Percentiles rank a stretch among this genome's conserved stretches.
Evolutionary conservation across 2,329 filamentous ascomycete species (phyloP).

Genomic region (Colletotrichum higginsianum): DNA sequence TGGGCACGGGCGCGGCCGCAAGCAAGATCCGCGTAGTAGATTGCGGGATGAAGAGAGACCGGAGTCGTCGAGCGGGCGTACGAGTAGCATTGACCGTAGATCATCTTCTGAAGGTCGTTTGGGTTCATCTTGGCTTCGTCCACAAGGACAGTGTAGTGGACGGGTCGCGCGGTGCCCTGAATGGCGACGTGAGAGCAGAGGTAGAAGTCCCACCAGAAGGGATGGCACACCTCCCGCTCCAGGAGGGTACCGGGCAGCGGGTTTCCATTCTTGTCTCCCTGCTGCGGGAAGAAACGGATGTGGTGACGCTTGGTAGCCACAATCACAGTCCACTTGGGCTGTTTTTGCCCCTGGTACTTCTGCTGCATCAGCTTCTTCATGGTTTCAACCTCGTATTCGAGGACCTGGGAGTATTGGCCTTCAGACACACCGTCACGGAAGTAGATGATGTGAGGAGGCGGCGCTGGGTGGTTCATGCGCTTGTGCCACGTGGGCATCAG

Average conservation of each 20-base stretch:
- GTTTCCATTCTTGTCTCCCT: slow-evolving; percentile 83
- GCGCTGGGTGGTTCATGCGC: slow-evolving; percentile 57
- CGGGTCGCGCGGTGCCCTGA: slow-evolving; percentile 92
- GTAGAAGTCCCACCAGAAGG: slow-evolving; percentile 91
- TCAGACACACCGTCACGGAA: slow-evolving; percentile 94
- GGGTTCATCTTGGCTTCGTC: slow-evolving; percentile 82
- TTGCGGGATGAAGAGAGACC: slow-evolving; percentile 88
- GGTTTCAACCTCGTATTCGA: slow-evolving; percentile 82
- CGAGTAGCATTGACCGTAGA: slow-evolving; percentile 96
- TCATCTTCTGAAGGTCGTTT: slow-evolving; percentile 84
- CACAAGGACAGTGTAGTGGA: slow-evolving; percentile 90
- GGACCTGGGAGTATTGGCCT: slow-evolving; percentile 84
- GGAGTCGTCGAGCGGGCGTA: slow-evolving; percentile 94
- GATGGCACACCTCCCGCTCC: slow-evolving; percentile 90
- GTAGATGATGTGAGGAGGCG: slow-evolving; percentile 86
- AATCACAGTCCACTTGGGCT: slow-evolving; percentile 84
- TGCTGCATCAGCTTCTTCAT: slow-evolving; percentile 74
- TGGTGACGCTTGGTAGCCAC: slow-evolving; percentile 96
- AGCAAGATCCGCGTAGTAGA: slow-evolving; percentile 96
- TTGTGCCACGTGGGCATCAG: slow-evolving; percentile 77
- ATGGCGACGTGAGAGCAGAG: slow-evolving; percentile 78
- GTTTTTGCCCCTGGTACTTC: slow-evolving; percentile 46
- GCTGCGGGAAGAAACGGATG: slow-evolving; percentile 83
- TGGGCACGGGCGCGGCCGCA: slow-evolving; percentile 85
- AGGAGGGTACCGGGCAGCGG: slow-evolving; percentile 89